Evolutionary conservation across 305 asterid genomes (phyloP).

Genomic region (Solanum hybrid): DNA sequence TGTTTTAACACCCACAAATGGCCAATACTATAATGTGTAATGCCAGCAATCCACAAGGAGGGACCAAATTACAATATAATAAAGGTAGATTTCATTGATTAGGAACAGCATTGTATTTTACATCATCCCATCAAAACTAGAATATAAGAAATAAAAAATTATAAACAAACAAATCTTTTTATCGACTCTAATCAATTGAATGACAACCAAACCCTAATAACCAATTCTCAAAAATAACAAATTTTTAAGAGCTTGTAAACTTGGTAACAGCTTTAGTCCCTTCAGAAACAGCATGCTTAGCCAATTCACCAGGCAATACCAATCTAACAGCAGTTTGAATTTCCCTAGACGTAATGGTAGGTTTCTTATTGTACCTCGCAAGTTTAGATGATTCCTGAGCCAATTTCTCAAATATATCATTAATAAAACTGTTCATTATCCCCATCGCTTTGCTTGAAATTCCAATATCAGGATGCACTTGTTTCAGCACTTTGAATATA

Average conservation of each 20-base stretch:
- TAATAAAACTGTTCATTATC: conserved; percentile 20
- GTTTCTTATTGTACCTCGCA: conserved; percentile 47
- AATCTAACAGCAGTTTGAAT: conserved; percentile 41
- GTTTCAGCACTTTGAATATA: conserved; percentile 18
- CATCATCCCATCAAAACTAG: not conserved
- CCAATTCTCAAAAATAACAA: not conserved
- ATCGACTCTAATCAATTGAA: not conserved
- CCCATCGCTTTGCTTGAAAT: conserved; percentile 22
- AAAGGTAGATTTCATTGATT: not conserved
- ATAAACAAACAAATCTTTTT: not conserved
- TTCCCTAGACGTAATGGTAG: conserved; percentile 36
- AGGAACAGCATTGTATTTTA: not conserved
- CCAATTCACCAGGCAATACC: conserved; percentile 46
- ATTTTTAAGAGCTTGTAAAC: conserved; percentile 33
- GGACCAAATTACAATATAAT: not conserved
- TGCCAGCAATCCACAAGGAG: not conserved
- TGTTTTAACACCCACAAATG: not conserved
- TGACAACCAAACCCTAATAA: not conserved
- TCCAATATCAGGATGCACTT: conserved; percentile 21
- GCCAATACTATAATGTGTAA: not conserved
- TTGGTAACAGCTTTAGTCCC: conserved; percentile 47
- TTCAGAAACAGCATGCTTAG: conserved; percentile 46
- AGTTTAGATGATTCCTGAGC: conserved; percentile 35
- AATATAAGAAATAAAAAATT: not conserved
- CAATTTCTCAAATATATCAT: conserved; percentile 21